These are phyloP conservation scores for Datura wrightii DNA, from an alignment of 257 asterid genomes.

Conservation along the genomic window DNA sequence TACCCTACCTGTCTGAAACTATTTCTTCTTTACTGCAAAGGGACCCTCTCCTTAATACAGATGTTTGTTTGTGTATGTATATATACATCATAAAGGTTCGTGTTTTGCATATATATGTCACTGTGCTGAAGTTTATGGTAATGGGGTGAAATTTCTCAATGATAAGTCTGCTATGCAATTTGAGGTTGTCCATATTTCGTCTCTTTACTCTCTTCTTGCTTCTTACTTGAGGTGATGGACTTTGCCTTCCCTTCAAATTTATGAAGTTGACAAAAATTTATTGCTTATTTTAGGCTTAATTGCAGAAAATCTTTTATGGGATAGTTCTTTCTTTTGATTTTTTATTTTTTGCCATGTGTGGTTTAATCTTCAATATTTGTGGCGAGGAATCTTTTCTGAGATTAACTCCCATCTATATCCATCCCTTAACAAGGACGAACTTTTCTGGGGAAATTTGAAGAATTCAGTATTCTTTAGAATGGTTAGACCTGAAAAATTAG, in stretches of 20 bases:
- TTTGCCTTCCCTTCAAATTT: neutral
- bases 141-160: neutral
- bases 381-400: neutral
- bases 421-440: neutral
- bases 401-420: neutral
- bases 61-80: neutral
- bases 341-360: neutral
- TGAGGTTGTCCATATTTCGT: neutral
- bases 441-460: neutral
- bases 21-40: constrained; percentile 18
- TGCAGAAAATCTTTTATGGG: neutral
- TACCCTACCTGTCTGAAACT: constrained; percentile 22
- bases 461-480: neutral
- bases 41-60: neutral
- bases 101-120: neutral
- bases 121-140: neutral
- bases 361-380: constrained; percentile 16
- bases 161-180: constrained; percentile 17
- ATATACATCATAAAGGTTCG: constrained; percentile 7
- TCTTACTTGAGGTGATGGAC: constrained; percentile 13
- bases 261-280: neutral
- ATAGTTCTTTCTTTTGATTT: neutral
- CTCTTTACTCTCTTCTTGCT: constrained; percentile 6
- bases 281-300: constrained; percentile 16
- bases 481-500: neutral